Percentiles rank a stretch among this genome's conserved stretches.
These are phyloP conservation scores for Podaxis rugospora DNA, from an alignment of 768 basidiomycete genomes.

Conservation along the genomic window DNA sequence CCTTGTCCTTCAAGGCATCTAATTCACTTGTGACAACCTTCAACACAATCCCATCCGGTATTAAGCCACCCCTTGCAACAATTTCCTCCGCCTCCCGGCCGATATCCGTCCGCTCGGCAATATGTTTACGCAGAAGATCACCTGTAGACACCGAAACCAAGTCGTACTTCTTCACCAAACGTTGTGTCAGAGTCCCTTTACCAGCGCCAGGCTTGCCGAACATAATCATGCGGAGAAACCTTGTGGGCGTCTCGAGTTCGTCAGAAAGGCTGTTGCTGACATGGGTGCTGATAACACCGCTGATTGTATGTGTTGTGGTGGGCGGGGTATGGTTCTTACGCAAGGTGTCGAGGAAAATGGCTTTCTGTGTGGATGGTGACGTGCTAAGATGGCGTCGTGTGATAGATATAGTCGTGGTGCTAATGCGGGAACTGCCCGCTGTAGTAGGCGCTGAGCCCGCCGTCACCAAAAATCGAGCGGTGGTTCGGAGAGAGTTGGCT, in stretches of 20 bases:
- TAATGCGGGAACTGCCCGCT: conserved; percentile 12
- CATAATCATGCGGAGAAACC: conserved; percentile 61
- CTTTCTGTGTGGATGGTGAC: neutral
- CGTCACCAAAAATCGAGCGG: conserved; percentile 13
- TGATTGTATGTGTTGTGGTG: conserved; percentile 25
- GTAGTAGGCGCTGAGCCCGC: conserved; percentile 8
- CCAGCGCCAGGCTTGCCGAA: conserved; percentile 82
- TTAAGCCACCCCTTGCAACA: conserved; percentile 71
- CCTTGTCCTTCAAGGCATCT: conserved; percentile 61
- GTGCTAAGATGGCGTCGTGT: conserved; percentile 4
- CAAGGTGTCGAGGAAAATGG: conserved; percentile 9
- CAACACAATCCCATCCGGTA: conserved; percentile 79
- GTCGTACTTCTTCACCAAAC: conserved; percentile 78
- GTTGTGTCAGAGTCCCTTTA: conserved; percentile 78
- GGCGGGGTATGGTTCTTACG: conserved; percentile 6
- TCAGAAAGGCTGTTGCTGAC: conserved; percentile 27
- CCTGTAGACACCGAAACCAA: conserved; percentile 77
- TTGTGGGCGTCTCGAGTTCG: conserved; percentile 29
- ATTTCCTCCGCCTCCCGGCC: conserved; percentile 73
- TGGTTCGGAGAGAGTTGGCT: conserved; percentile 12
- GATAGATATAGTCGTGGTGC: conserved; percentile 5
- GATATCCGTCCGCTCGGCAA: conserved; percentile 67
- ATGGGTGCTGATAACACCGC: conserved; percentile 12
- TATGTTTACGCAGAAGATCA: conserved; percentile 82
- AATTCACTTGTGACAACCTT: conserved; percentile 72